phyloP scores from a whole-genome alignment of 352 stramenopile genomes.

The Pythium grandisporangium region DNA sequence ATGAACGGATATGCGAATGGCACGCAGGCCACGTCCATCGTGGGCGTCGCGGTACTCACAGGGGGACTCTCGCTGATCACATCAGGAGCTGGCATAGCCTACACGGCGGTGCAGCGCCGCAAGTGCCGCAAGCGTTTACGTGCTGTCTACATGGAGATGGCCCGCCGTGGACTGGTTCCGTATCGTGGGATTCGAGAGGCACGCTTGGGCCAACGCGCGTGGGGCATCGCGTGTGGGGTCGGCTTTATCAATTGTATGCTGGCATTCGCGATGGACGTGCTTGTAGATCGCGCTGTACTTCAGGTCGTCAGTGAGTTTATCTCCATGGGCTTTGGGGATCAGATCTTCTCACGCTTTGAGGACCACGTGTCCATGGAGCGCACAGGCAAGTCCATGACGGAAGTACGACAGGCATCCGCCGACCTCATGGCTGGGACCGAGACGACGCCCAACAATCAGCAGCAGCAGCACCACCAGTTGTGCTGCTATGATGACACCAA shows the following conservation, averaged over 20 bases:
- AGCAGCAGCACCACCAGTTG: no score
- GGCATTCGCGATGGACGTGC: conserved; percentile 13
- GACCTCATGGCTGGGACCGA: no score
- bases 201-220: conserved; percentile 13
- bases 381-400: conserved; percentile 1
- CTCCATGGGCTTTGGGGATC: conserved; percentile 2
- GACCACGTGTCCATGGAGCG: neutral
- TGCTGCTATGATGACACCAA: no score
- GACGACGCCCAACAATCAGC: no score
- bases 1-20: conserved; percentile 13
- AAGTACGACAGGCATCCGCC: neutral
- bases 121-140: conserved; percentile 15
- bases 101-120: conserved; percentile 11
- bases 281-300: conserved; percentile 15
- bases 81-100: conserved; percentile 11
- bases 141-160: conserved; percentile 8
- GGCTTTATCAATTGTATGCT: conserved; percentile 17
- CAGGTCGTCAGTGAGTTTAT: conserved; percentile 19
- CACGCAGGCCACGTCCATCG: conserved; percentile 10
- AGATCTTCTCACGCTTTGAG: conserved; percentile 4
- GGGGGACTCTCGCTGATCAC: conserved; percentile 12
- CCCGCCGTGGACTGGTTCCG: conserved; percentile 2
- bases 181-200: conserved; percentile 6
- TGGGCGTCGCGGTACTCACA: conserved; percentile 11
- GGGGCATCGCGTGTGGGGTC: conserved; percentile 10